Base-by-base conservation (phyloP, 345 rosid species). In the Citrus sinensis region DNA sequence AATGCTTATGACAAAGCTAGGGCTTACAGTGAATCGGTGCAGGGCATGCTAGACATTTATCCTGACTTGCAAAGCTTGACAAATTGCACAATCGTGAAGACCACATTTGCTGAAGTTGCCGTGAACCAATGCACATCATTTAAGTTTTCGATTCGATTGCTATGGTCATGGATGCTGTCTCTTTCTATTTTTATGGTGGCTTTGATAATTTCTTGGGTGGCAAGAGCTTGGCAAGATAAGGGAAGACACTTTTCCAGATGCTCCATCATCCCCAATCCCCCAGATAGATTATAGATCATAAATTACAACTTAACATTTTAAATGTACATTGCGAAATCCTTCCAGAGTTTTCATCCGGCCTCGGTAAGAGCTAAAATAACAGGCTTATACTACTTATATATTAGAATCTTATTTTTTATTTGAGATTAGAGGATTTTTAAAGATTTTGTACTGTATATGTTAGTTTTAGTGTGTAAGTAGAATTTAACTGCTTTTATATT, bases 151-250 rank as follows among this genome's bases (percentile, higher is more conserved):
- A 75, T 80, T 22, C 72, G 49, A 63, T 17, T 79, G 27, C 83
- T 88, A 25, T 91, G 98, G 98, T 81, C 76, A 7, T 89, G 88
- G 17, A 83, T 89, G 87, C 83, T 91, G 2, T 80, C 84, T 30
- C 87, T 90, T 51, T 87, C 93, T 2, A 22, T 89, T 54, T 32
- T 78, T 72, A 91, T 88, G 91, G 72, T 85, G 84, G 60, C 81
- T 67, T 78, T 88, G 67, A 83, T 83, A 60, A 60, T 88, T 60
- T 78, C 73, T 35, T 86, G 91, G 82, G 73, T 90, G 20, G 75
- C 82, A 20, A 89, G 82, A 60, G 84, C 86, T 69, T 83, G 78
- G 30, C 94, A 82, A 76, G 89, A 86, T 27, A 84, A 73, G 72
- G 86, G 87, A 25, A 84, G 85, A 54, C n/a, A 76, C 61, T 86